These are phyloP conservation scores for Dothidotthia symphoricarpi DNA, from an alignment of 2,329 filamentous ascomycete genomes.

Conservation along the genomic window DNA sequence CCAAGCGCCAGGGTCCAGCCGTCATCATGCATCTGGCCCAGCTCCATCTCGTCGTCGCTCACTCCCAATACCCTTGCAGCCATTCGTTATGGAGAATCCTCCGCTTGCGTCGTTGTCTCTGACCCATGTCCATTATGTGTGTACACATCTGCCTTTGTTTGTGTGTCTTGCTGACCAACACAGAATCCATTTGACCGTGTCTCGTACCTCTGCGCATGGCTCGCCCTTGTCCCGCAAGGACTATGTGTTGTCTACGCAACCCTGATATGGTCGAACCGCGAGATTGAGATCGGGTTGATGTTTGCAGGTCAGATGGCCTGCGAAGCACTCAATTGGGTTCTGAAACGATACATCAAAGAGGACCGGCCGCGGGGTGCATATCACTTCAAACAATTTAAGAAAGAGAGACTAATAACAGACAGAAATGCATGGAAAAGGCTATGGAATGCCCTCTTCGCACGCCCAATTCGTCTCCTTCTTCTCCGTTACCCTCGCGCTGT, in stretches of 20 bases:
- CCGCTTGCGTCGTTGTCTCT: constrained; percentile 86
- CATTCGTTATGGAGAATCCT: constrained; percentile 46
- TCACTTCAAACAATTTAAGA: neutral
- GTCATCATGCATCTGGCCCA: constrained; percentile 8
- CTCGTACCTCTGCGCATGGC: constrained; percentile 87
- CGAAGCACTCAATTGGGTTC: constrained; percentile 82
- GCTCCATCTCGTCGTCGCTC: neutral
- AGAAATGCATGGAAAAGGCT: constrained; percentile 83
- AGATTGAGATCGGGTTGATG: constrained; percentile 84
- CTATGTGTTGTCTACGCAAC: constrained; percentile 88
- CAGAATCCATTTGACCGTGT: constrained; percentile 82
- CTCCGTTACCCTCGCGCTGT: constrained; percentile 77
- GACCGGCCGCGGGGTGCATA: constrained; percentile 77
- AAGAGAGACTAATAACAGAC: constrained; percentile 7
- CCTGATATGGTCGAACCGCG: constrained; percentile 85
- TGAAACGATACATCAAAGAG: constrained; percentile 91
- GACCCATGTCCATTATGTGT: constrained; percentile 94
- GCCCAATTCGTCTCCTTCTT: constrained; percentile 95
- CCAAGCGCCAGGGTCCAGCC: constrained; percentile 8
- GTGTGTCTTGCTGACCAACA: constrained; percentile 17
- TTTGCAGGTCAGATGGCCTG: constrained; percentile 89
- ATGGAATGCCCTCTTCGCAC: constrained; percentile 96
- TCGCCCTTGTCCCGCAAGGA: constrained; percentile 89
- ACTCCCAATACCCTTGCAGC: neutral
- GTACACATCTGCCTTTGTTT: constrained; percentile 24